These are phyloP conservation scores for Fusarium nodosum DNA, from an alignment of 2,329 filamentous ascomycete species.

Conservation along the genomic window DNA sequence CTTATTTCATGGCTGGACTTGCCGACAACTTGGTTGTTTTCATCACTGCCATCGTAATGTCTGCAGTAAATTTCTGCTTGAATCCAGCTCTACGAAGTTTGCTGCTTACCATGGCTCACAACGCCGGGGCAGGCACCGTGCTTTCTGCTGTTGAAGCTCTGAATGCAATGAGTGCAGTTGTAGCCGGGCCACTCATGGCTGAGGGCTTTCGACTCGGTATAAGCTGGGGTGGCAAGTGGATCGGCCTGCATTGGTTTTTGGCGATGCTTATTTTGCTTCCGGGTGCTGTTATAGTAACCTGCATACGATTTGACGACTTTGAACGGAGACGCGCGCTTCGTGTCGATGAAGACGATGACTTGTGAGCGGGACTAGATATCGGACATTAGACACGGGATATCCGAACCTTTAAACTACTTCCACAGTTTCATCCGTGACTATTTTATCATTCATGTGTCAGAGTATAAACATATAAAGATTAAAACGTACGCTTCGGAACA, in stretches of 20 bases:
- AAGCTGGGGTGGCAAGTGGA: slow-evolving; percentile 6
- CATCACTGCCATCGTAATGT: neutral
- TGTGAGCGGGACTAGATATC: no score
- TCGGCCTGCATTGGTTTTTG: slow-evolving; percentile 6
- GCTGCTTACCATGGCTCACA: neutral
- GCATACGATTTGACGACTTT: neutral
- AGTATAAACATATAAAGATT: no score
- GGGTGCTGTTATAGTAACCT: neutral
- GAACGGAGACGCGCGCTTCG: neutral
- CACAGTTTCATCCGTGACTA: no score
- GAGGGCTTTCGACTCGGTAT: slow-evolving; percentile 1
- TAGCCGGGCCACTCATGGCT: slow-evolving; percentile 4
- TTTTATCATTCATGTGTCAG: no score
- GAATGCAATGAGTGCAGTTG: neutral
- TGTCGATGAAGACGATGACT: no score
- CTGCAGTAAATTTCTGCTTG: slow-evolving; percentile 6
- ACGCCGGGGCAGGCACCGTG: neutral
- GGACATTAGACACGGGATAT: no score
- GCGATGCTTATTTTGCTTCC: slow-evolving; percentile 3
- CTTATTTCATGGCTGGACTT: slow-evolving; percentile 4
- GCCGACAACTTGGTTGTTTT: neutral
- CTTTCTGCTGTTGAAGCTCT: slow-evolving; percentile 4
- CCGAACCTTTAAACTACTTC: no score
- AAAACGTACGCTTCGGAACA: no score
- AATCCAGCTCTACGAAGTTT: slow-evolving; percentile 8